Evolutionary conservation across 2,329 filamentous ascomycete genomes (phyloP).

Genomic region (Paecilomyces formosus): DNA sequence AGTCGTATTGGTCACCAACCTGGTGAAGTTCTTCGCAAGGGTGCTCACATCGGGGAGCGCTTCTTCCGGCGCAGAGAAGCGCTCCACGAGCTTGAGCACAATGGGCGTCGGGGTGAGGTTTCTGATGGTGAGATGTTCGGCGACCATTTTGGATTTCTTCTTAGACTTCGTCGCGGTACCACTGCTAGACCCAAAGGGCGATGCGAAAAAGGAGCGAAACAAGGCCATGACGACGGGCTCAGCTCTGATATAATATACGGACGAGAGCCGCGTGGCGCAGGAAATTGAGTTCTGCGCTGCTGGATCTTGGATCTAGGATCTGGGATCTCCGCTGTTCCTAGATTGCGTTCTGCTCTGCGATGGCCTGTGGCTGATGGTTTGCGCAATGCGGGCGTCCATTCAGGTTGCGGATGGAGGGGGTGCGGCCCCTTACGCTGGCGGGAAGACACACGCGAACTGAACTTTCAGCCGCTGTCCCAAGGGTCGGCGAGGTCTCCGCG

Average conservation of each 20-base stretch:
- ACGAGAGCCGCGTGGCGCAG: neutral
- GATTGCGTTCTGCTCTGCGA: neutral
- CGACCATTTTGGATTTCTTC: slow-evolving; percentile 23
- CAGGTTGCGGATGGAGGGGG: neutral
- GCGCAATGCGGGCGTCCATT: neutral
- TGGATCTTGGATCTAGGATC: neutral
- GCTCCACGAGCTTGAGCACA: slow-evolving; percentile 65
- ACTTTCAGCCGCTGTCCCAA: neutral
- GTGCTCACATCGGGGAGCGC: slow-evolving; percentile 25
- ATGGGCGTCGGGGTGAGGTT: slow-evolving; percentile 72
- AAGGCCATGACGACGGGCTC: neutral
- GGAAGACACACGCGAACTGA: neutral
- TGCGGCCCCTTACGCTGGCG: slow-evolving; percentile 2
- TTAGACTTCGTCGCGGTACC: neutral
- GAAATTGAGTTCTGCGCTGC: neutral
- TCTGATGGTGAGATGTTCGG: slow-evolving; percentile 59
- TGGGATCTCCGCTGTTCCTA: neutral
- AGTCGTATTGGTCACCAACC: slow-evolving; percentile 35
- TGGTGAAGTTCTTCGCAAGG: slow-evolving; percentile 42
- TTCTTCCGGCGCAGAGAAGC: slow-evolving; percentile 54
- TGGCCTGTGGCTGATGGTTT: neutral
- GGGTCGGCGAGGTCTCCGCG: neutral
- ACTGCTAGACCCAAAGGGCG: neutral
- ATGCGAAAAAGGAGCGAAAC: neutral
- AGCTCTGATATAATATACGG: neutral